Evolutionary conservation across 768 basidiomycete species (phyloP), one percentile per base, ranked within the genome.

Genomic region (Kwoniella heveanensis): DNA sequence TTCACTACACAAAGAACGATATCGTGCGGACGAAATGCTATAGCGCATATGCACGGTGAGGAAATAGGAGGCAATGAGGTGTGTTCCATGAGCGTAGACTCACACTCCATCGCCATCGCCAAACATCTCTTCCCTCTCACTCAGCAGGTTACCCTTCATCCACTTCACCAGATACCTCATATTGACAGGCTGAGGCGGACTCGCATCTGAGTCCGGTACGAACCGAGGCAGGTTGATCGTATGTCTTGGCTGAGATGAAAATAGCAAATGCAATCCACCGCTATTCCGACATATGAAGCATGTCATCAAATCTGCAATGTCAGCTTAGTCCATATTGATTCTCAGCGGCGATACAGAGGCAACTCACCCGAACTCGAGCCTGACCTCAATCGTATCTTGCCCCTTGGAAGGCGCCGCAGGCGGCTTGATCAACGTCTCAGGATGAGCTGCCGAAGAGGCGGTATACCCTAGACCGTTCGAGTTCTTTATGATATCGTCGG

Each of bases 101-200:
- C 79, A 96, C 94, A 97, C 90, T 26, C 88, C 92, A 21, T 85
- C 86, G 10, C 87, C 87, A 59, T 97, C 93, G 57, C 90, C 83
- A 79, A 99, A 99, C 65, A 99, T 82, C 75, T 96, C 94, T 24
- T 85, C 86, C 19, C 96, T 83, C 74, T 94, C 92, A 70, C 85
- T 88, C 70, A 99, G 83, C 62, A 93, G 78, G 70, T 88, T 86
- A 62, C 88, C 85, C 57, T 87, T 85, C 65, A 99, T 84, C 80
- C 90, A 87, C 62, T 85, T 84, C 24, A 98, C 88, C 48, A 99
- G 84, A 76, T 87, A 91, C 2, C 85, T 81, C 66, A 98, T 81
- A 73, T 91, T 87, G 8, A 85, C 82, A 6, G 85, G 83, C 47
- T 69, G 64, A 65, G 58, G 25, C 36, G 57, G 62, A 25, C 17